Evolutionary conservation across 2,329 filamentous ascomycete genomes (phyloP).

Genomic region (Pseudogymnoascus sp.): DNA sequence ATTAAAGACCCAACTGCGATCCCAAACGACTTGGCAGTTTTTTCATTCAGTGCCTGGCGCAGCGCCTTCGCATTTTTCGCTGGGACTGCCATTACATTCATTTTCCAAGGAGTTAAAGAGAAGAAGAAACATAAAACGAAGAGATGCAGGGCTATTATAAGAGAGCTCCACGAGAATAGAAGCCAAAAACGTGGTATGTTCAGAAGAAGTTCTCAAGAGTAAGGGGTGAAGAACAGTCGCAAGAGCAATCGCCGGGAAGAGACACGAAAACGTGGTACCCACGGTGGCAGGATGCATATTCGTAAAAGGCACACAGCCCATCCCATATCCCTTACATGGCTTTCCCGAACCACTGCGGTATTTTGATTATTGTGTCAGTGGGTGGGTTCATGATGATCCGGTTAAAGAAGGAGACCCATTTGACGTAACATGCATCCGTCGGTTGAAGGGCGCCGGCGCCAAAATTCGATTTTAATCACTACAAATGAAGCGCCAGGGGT

Average conservation of each 20-base stretch:
- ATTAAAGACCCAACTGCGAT: slow-evolving; percentile 16
- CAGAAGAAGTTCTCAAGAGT: background rate
- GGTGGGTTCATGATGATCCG: background rate
- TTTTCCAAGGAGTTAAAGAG: background rate
- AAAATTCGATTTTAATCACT: background rate
- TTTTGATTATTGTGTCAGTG: background rate
- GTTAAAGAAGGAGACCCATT: background rate
- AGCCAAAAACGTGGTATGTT: background rate
- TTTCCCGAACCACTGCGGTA: background rate
- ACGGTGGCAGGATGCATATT: background rate
- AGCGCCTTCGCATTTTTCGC: background rate
- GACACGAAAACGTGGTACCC: background rate
- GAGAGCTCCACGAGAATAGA: background rate
- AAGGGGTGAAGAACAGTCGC: background rate
- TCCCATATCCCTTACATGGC: background rate
- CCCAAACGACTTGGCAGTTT: slow-evolving; percentile 15
- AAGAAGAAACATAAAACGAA: background rate
- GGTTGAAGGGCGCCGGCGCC: background rate
- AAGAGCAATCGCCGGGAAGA: background rate
- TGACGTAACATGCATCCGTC: background rate
- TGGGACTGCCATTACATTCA: background rate
- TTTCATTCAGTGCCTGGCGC: slow-evolving; percentile 1
- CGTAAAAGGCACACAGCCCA: background rate
- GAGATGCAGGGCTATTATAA: background rate
- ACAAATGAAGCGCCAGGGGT: background rate